Evolutionary conservation across 1,284 basidiomycete species (phyloP), one percentile per base, ranked within the genome.

Genomic region (Coniferiporia weirii): DNA sequence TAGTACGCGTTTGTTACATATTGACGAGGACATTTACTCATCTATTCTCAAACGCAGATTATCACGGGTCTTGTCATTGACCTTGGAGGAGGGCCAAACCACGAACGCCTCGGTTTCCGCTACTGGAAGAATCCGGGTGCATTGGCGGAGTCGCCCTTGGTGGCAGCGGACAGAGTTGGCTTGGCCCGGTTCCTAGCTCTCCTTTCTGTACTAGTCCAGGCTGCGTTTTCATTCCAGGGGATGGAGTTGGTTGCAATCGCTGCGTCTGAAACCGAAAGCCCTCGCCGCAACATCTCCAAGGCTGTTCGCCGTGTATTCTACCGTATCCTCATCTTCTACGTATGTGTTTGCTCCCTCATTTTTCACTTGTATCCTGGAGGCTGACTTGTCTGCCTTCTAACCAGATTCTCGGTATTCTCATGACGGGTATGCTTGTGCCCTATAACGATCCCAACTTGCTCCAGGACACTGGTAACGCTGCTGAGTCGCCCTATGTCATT

Each of bases 161-260:
- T 79, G 50, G 38, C 61, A 59, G 71, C 71, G 3, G 78, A 76
- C 47, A 64, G 69, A 56, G 61, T 73, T 40, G 66, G 69, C 54
- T 72, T 76, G 1, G 85, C 87, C 65, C 76, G 82, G 20, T 92
- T 87, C 76, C 76, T 91, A 22, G 88, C 77, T 15, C 80, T 92
- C 66, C 72, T 90, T 56, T 77, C 75, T 57, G 84, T 85, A 22
- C 71, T 92, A 52, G 82, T 91, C 20, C 88, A 91, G 68, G 89
- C 91, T 10, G 87, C 85, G 1, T 95, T 92, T 77, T 91, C 89
- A 1, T 90, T 87, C 77, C 84, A 90, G 68, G 90, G 88, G 36
- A 87, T 92, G 74, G 92, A 95, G 67, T 78, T 93, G 61, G 86
- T 93, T 53, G 87, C 87, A 6, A 83, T 91, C 57, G 80, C 89